Evolutionary conservation across 768 basidiomycete genomes (phyloP).

Genomic region (Macrocybe gigantea): DNA sequence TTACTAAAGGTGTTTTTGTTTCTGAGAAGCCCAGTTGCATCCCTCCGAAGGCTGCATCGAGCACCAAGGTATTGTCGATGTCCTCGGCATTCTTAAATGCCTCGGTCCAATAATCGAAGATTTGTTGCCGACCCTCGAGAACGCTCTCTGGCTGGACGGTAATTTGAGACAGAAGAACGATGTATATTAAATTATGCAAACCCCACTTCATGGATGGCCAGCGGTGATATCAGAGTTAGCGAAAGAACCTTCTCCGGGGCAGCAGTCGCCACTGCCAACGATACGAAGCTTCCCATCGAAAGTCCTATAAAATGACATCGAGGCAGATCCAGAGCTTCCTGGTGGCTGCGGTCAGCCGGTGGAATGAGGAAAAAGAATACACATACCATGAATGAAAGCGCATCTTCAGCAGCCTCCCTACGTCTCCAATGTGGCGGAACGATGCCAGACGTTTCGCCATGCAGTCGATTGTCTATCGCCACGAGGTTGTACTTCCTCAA

Average conservation of each 20-base stretch:
- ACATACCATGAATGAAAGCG: conserved; percentile 29
- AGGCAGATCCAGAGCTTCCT: conserved; percentile 30
- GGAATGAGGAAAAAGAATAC: background rate
- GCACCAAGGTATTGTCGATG: conserved; percentile 16
- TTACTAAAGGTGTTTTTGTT: conserved; percentile 13
- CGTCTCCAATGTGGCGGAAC: conserved; percentile 19
- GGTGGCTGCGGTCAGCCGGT: background rate
- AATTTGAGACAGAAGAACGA: background rate
- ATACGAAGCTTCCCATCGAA: conserved; percentile 29
- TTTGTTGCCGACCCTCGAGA: conserved; percentile 27
- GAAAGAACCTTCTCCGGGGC: conserved; percentile 29
- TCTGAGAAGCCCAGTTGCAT: conserved; percentile 3
- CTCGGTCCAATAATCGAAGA: conserved; percentile 24
- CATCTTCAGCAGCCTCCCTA: conserved; percentile 26
- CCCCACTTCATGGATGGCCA: conserved; percentile 26
- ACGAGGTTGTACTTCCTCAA: conserved; percentile 33
- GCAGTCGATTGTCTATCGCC: conserved; percentile 24
- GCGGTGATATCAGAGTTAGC: conserved; percentile 28
- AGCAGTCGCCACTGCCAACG: conserved; percentile 24
- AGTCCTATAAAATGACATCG: conserved; percentile 32
- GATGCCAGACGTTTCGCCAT: conserved; percentile 24
- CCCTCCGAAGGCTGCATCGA: conserved; percentile 21
- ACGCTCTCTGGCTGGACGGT: conserved; percentile 22
- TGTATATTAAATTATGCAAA: no score
- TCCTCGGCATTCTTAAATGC: conserved; percentile 14